A percentile compares a stretch with the other conserved stretches of the same genome.
Evolutionary conservation across 306 rosid genomes (phyloP).

Genomic region (Vigna trinervia): DNA sequence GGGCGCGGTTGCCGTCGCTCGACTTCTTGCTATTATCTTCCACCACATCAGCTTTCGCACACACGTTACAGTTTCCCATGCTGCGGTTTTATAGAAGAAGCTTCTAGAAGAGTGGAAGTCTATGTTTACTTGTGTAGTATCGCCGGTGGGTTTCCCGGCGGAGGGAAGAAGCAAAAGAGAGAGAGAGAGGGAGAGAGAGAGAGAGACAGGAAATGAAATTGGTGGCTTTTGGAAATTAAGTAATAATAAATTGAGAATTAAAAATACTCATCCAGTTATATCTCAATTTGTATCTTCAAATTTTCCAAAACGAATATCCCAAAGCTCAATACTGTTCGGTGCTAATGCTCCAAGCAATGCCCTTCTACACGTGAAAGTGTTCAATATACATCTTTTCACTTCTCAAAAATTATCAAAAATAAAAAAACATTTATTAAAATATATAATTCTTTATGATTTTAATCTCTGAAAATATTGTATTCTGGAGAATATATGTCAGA

Average conservation of each 20-base stretch:
- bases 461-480: no score
- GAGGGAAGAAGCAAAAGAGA: conserved; percentile 10
- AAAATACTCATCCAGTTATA: not conserved
- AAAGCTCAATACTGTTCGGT: not conserved
- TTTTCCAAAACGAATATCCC: not conserved
- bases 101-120: not conserved
- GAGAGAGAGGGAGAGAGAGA: conserved; percentile 25
- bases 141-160: conserved; percentile 40
- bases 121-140: not conserved
- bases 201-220: conserved; percentile 20
- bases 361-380: not conserved
- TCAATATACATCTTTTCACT: no score
- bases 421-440: no score
- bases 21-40: conserved; percentile 42
- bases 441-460: no score
- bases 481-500: not conserved
- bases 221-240: conserved; percentile 42
- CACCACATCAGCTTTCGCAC: conserved; percentile 59
- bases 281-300: not conserved
- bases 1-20: not conserved
- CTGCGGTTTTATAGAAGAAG: not conserved
- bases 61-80: conserved; percentile 88
- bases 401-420: no score
- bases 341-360: not conserved
- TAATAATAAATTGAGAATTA: not conserved